Evolutionary conservation across 2,329 filamentous ascomycete species (phyloP).

Genomic region (Phialocephala subalpina): DNA sequence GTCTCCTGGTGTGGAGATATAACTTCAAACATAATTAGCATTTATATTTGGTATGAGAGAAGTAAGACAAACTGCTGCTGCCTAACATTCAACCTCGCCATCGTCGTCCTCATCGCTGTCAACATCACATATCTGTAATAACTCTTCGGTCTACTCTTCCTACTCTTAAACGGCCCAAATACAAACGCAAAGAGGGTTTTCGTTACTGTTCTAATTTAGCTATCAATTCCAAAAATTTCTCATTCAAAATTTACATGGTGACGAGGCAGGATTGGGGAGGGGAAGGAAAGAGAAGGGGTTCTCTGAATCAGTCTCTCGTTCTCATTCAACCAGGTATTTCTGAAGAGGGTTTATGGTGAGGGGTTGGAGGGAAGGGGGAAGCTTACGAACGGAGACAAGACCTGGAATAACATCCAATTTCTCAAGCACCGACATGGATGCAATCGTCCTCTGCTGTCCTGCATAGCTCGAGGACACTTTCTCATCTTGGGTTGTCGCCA

Average conservation of each 20-base stretch:
- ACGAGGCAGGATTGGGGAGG: too few species aligned
- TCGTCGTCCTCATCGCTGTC: constrained; percentile 30
- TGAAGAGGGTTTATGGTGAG: background rate
- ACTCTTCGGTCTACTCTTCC: constrained; percentile 24
- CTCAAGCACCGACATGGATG: constrained; percentile 30
- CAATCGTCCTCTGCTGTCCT: constrained; percentile 30
- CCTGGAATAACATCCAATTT: constrained; percentile 35
- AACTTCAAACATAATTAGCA: constrained; percentile 24
- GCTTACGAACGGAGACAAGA: constrained; percentile 30
- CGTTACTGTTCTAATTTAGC: background rate
- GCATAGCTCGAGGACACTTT: constrained; percentile 32
- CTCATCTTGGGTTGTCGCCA: background rate
- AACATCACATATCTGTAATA: constrained; percentile 34
- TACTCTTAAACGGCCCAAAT: constrained; percentile 8
- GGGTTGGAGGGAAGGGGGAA: background rate
- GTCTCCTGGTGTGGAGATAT: constrained; percentile 33
- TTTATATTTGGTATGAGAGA: background rate
- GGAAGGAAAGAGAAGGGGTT: too few species aligned
- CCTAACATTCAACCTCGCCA: constrained; percentile 25
- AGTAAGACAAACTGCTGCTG: constrained; percentile 36
- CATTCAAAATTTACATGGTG: too few species aligned
- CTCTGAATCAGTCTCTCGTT: too few species aligned
- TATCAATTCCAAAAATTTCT: background rate
- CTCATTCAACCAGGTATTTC: too few species aligned
- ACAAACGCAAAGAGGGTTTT: background rate